Evolutionary conservation across 2,329 filamentous ascomycete genomes (phyloP), one percentile per base, ranked within the genome.

Genomic region (Lithohypha guttulata): DNA sequence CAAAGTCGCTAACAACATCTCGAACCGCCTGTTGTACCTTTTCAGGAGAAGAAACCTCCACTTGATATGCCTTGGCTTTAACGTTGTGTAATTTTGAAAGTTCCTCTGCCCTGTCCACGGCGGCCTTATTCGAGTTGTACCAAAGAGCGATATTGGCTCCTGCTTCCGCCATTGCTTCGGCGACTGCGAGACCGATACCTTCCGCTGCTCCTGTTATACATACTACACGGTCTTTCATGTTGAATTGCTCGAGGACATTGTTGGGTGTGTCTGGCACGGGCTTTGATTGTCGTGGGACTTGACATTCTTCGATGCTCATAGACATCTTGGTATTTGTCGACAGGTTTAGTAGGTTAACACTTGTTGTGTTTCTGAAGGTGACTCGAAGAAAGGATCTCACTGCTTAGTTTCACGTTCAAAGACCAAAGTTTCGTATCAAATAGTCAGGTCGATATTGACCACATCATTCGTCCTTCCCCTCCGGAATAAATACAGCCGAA

Each of bases 141-240:
- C 59, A 52, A 2, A 59, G 17, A 1, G 57, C 58, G 8, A 61
- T 54, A 31, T 59, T 51, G 3, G 61, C 60, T 7, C 63, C 63
- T 11, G 60, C 58, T 45, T 60, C 54, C 4, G 60, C 60, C 13
- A 59, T 51, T n/a, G 53, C 60, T 23, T 54, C 52, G 3, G 61
- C 57, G n/a, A 66, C 59, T 26, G 59, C 60, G 6, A 60, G 51
- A 1, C 59, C 59, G 13, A 62, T 62, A 11, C 59, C 59, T 13
- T 55, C 53, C 3, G 53, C 55, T 13, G 53, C 59, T 6, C 58
- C 58, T 46, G 42, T 47, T 2, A 48, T 6, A 11, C 33, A 50
- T 44, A 50, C 52, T 30, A 55, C 53, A 39, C 54, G 56, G 36
- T 54, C 54, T 2, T 49, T 46, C 10, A 57, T 44, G 42, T 52